Conservation (phyloP, 805 yeast genomes). For the Candida cerambycidarum region DNA sequence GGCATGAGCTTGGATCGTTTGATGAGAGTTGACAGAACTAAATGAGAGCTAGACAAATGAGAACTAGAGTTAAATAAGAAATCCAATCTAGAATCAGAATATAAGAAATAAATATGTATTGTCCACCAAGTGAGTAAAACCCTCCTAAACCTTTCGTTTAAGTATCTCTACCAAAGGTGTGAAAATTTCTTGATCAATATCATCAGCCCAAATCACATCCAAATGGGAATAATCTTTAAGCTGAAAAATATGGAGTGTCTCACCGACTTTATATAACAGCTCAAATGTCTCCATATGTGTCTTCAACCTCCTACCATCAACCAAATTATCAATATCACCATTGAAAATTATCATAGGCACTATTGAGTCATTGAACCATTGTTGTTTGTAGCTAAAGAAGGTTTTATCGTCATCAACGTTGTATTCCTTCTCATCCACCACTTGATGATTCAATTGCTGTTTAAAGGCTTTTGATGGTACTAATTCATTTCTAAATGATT, state of each 20-base stretch:
- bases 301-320: conserved; percentile 67
- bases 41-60: too few species aligned
- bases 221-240: conserved; percentile 75
- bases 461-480: conserved; percentile 31
- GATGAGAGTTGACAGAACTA: too few species aligned
- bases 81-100: too few species aligned
- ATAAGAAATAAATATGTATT: conserved; percentile 11
- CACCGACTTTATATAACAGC: conserved; percentile 36
- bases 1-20: too few species aligned
- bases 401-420: conserved; percentile 36
- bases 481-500: conserved; percentile 41
- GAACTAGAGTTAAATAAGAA: too few species aligned
- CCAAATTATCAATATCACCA: conserved; percentile 74
- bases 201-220: conserved; percentile 92
- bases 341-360: conserved; percentile 67
- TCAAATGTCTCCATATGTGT: conserved; percentile 67
- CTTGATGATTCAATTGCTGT: conserved; percentile 25
- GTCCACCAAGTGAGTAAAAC: too few species aligned
- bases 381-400: conserved; percentile 50
- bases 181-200: conserved; percentile 67
- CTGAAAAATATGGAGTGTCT: conserved; percentile 38
- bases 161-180: conserved; percentile 14
- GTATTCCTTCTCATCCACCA: conserved; percentile 19
- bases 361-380: conserved; percentile 48
- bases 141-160: too few species aligned